Percentiles rank a stretch among this genome's conserved stretches.
Conservation (phyloP, 2,329 filamentous ascomycete species). For the Cercospora sojina region DNA sequence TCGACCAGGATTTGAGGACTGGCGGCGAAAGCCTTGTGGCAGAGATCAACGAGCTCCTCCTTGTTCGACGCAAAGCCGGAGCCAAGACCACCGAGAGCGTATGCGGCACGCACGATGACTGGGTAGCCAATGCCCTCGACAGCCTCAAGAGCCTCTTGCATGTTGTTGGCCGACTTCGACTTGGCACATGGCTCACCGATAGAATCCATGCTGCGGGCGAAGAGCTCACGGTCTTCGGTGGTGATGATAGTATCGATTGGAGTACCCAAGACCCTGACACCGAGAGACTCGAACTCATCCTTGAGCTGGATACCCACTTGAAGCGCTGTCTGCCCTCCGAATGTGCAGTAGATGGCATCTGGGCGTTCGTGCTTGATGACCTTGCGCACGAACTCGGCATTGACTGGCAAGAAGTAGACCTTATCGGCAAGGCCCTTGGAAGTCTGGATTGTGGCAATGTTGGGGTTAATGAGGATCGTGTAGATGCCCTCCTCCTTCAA, state of each 20-base stretch:
- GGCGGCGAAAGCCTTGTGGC: constrained; percentile 90
- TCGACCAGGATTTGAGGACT: constrained; percentile 96
- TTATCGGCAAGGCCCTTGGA: constrained; percentile 97
- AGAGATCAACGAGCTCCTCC: constrained; percentile 77
- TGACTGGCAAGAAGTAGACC: constrained; percentile 97
- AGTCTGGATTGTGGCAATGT: constrained; percentile 98
- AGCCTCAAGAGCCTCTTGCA: constrained; percentile 83
- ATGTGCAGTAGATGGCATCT: constrained; percentile 96
- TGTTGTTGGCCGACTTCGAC: constrained; percentile 84
- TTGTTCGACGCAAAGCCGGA: constrained; percentile 94
- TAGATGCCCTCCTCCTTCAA: constrained; percentile 97
- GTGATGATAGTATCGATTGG: constrained; percentile 98
- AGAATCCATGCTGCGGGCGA: constrained; percentile 96
- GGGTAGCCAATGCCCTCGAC: constrained; percentile 93
- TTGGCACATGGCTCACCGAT: constrained; percentile 98
- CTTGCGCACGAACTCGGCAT: constrained; percentile 94
- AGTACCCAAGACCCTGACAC: constrained; percentile 91
- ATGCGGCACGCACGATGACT: constrained; percentile 94
- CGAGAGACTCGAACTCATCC: constrained; percentile 90
- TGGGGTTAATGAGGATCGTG: constrained; percentile 97
- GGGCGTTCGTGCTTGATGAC: constrained; percentile 93
- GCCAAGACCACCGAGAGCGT: constrained; percentile 89
- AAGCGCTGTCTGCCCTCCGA: constrained; percentile 96
- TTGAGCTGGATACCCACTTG: constrained; percentile 95
- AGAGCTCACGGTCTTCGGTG: constrained; percentile 95